Base-by-base conservation (phyloP, 768 basidiomycete genomes). In the Fistulinella prunicolor region DNA sequence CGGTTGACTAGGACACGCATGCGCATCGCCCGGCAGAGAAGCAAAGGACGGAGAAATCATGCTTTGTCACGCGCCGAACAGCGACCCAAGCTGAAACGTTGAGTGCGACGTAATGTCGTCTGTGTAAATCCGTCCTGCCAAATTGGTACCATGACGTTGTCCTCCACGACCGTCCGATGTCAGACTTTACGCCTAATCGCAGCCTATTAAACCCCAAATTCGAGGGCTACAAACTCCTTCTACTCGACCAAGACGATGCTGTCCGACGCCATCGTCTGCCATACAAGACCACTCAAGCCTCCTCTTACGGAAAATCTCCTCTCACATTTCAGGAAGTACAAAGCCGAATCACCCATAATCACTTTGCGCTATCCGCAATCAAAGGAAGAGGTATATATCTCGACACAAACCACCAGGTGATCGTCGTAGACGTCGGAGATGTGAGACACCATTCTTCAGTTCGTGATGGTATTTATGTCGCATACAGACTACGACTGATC, bases 311-410 rank as follows among this genome's bases (percentile, higher is more conserved):
- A 8, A 76, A 72, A 47, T 70, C 77, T 0, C 80, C 81, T 8
- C 72, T 92, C 19, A 81, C 83, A 2, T 87, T 91, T 57, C 78
- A 88, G 49, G 91, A 93, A 57, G 85, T 92, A 46, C 85, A 88
- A 63, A 88, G 85, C 59, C 75, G 91, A 41, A 88, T 94, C 50
- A 78, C 84, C 14, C 87, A 93, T 65, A 92, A 94, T 56, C 91
- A 94, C 60, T 75, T 94, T 13, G 68, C 75, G 12, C 66, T 80
- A 3, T 76, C 78, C 17, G 61, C 63, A 14, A 62, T 73, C 29
- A 70, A 72, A 10, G 67, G 71, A 19, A 71, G 72, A 20, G 81
- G 81, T 3, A 67, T 83, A 22, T 94, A 91, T 57, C 68, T 93
- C 21, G 90, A 92, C 57, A 70, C 76, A 28, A 72, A 79, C 4